phyloP scores from a whole-genome alignment of 2,329 filamentous ascomycete genomes.

The Sordariomycetes sp. region DNA sequence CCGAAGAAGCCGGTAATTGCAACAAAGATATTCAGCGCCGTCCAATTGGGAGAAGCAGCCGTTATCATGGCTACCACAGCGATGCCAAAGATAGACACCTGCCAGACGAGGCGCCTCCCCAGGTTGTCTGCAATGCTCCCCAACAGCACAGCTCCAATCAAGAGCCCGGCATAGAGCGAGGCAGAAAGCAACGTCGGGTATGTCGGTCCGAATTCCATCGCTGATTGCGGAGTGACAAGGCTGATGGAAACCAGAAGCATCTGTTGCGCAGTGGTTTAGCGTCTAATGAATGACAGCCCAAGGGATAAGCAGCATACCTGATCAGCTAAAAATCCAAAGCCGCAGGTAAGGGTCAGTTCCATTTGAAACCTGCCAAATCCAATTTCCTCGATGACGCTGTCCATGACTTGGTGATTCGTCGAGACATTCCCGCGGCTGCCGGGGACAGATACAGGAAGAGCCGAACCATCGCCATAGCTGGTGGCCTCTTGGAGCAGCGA shows the following conservation, averaged over 20 bases:
- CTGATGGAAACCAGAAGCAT: slow-evolving; percentile 11
- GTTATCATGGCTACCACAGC: slow-evolving; percentile 8
- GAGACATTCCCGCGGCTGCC: too few relatives aligned
- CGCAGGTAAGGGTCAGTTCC: slow-evolving; percentile 10
- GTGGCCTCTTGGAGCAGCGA: too few relatives aligned
- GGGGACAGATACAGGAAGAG: too few relatives aligned
- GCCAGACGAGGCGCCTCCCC: slow-evolving; percentile 10
- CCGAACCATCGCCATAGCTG: too few relatives aligned
- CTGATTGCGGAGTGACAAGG: slow-evolving; percentile 9
- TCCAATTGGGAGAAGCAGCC: slow-evolving; percentile 10
- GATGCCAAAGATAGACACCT: slow-evolving; percentile 10
- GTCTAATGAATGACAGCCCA: not conserved
- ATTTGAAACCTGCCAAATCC: slow-evolving; percentile 11
- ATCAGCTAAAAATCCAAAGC: slow-evolving; percentile 11
- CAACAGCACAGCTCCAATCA: slow-evolving; percentile 8
- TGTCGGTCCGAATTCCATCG: slow-evolving; percentile 11
- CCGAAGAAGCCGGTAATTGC: slow-evolving; percentile 8
- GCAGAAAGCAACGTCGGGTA: slow-evolving; percentile 8
- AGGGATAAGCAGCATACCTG: slow-evolving; percentile 9
- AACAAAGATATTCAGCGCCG: slow-evolving; percentile 8
- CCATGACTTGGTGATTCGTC: slow-evolving; percentile 7
- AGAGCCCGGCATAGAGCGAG: slow-evolving; percentile 8
- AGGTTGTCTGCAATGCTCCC: slow-evolving; percentile 9
- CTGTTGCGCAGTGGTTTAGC: not conserved
- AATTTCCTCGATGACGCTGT: slow-evolving; percentile 9